Base-by-base conservation (phyloP, 2,329 filamentous ascomycete genomes). In the Venturia asperata region DNA sequence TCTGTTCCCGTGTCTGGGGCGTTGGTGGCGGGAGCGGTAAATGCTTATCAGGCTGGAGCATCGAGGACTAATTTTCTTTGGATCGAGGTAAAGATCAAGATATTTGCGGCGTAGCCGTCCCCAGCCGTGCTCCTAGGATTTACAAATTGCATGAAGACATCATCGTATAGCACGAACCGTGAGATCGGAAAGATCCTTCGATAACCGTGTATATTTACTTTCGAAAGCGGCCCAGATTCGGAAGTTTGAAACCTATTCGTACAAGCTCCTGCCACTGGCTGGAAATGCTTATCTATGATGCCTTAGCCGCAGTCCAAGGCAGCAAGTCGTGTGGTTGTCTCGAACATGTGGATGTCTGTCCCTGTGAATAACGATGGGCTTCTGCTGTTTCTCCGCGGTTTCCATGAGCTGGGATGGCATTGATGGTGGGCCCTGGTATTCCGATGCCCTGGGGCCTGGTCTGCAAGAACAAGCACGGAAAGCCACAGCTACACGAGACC, bases 351-450 rank as follows among this genome's bases (percentile, higher is more conserved):
- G 6, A 39, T 34, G 2, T 30, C 37, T 21, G 17, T n/a, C 15
- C 7, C 30, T 34, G 30, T 34, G 13, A n/a, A 6, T 58, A 41
- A 11, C n/a, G 5, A 43, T 42, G 27, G 37, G n/a, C 39, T 42
- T 45, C 39, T 45, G 37, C n/a, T 61, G 37, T 43, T 60, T 61
- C 58, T 61, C 58, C 58, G 58, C 58, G 58, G 58, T 17, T 61
- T 39, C 11, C 7, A 2, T 9, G 15, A 27, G 21, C 47, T 49
- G 47, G 27, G 27, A 56, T 56, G 30, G 52, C 27, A 56, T 56
- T 37, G 52, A 56, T 49, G 47, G 21, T 24, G 21, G 45, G n/a
- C 13, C 49, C 49, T 55, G 10, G 27, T 5, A 9, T 37, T 37
- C 19, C 30, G 27, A 56, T 56, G 27, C 13, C 11, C 27, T 34